These are phyloP conservation scores for Heliocybe sulcata DNA, from an alignment of 1,284 basidiomycete species.

Conservation along the genomic window DNA sequence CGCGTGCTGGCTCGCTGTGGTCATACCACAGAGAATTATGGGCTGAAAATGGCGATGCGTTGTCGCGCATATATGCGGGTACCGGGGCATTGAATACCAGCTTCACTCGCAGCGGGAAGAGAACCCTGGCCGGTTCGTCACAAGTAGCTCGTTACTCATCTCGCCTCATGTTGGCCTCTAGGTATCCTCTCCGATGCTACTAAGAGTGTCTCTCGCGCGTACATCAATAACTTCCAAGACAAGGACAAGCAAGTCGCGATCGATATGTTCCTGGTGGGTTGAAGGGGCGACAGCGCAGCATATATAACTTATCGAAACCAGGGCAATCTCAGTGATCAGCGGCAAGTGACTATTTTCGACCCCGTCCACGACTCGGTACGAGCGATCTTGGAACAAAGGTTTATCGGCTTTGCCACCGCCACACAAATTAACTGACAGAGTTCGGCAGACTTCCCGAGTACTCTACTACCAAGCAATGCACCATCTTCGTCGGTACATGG, in stretches of 20 bases:
- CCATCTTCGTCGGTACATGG: conserved; percentile 89
- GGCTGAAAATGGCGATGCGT: conserved; percentile 93
- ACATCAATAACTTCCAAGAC: conserved; percentile 98
- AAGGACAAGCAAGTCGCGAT: conserved; percentile 92
- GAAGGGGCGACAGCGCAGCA: neutral
- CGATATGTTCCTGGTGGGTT: conserved; percentile 84
- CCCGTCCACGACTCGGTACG: conserved; percentile 88
- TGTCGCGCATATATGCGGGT: conserved; percentile 92
- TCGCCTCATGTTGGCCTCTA: conserved; percentile 12
- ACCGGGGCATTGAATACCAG: conserved; percentile 96
- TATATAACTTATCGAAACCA: conserved; percentile 21
- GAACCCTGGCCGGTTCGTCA: conserved; percentile 72
- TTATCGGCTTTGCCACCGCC: conserved; percentile 11
- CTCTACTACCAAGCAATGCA: conserved; percentile 68
- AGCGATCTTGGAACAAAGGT: conserved; percentile 62
- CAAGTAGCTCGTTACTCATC: neutral
- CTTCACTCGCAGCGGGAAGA: conserved; percentile 91
- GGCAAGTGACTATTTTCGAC: conserved; percentile 88
- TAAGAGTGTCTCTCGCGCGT: conserved; percentile 91
- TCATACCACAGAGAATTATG: conserved; percentile 86
- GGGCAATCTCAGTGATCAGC: conserved; percentile 90
- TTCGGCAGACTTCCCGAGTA: conserved; percentile 71
- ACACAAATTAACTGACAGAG: conserved; percentile 6
- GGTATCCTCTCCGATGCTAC: conserved; percentile 93
- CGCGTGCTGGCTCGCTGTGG: conserved; percentile 71